These are phyloP conservation scores for Sporothrix curviconia DNA, from an alignment of 2,329 filamentous ascomycete genomes.

Conservation along the genomic window DNA sequence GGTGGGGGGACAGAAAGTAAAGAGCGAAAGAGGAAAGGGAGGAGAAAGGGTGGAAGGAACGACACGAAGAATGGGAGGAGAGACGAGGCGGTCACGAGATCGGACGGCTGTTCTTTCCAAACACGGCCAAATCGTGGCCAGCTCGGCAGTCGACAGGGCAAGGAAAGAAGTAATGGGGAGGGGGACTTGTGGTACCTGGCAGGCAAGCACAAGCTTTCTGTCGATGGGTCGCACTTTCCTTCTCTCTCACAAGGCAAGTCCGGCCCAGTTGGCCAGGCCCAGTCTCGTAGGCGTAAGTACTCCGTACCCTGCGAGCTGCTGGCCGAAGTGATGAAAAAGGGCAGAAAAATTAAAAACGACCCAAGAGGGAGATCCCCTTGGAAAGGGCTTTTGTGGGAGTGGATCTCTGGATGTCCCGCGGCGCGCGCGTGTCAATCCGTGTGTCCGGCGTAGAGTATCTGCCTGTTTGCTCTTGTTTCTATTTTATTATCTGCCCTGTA, in stretches of 20 bases:
- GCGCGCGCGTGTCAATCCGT: conserved; percentile 1
- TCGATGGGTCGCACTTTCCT: background rate
- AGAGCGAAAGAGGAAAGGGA: background rate
- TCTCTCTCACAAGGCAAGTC: conserved; percentile 1
- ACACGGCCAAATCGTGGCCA: conserved; percentile 10
- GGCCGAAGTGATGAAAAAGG: background rate
- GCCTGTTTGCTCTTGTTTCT: background rate
- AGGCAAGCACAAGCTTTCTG: background rate
- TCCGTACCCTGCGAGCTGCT: too few relatives aligned
- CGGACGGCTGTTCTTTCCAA: conserved; percentile 6
- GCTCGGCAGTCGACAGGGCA: conserved; percentile 13
- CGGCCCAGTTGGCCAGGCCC: conserved; percentile 3
- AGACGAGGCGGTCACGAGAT: too few relatives aligned
- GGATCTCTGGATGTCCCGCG: conserved; percentile 5
- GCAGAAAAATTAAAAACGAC: background rate
- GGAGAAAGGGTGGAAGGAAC: background rate
- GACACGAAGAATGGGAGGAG: background rate
- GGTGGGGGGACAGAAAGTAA: background rate
- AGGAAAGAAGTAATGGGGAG: background rate
- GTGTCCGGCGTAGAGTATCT: background rate
- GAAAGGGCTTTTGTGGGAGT: background rate
- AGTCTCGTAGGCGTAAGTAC: too few relatives aligned
- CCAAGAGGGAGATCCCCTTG: background rate
- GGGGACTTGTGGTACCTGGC: background rate
- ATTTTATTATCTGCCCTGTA: background rate